A percentile compares a stretch with the other conserved stretches of the same genome.
phyloP scores from a whole-genome alignment of 1,284 basidiomycete species.

The Microstroma glucosiphilum region DNA sequence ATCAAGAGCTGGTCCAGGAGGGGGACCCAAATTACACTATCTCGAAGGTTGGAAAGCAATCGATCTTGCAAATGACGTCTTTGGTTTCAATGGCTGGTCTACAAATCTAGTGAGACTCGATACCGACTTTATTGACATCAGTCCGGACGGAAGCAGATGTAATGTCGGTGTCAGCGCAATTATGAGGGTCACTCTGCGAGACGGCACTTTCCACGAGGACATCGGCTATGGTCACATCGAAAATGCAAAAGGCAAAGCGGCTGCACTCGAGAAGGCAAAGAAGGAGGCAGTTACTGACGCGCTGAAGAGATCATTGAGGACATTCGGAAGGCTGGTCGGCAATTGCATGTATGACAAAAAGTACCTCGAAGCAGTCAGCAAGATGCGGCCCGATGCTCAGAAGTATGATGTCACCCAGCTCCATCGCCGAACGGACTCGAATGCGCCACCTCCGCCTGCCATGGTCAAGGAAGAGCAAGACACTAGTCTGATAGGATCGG shows the following conservation, averaged over 20 bases:
- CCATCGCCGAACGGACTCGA: not conserved
- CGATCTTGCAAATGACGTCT: slow-evolving; percentile 84
- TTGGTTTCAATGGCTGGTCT: slow-evolving; percentile 97
- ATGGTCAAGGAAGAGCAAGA: not conserved
- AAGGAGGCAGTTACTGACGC: slow-evolving; percentile 96
- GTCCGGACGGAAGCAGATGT: slow-evolving; percentile 54
- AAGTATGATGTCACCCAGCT: slow-evolving; percentile 1
- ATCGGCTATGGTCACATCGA: slow-evolving; percentile 77
- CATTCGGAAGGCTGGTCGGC: slow-evolving; percentile 64
- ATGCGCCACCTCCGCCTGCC: not conserved
- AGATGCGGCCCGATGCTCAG: slow-evolving; percentile 9
- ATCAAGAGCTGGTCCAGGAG: slow-evolving; percentile 75
- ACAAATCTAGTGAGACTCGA: slow-evolving; percentile 72
- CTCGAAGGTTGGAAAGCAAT: slow-evolving; percentile 83
- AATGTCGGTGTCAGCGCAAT: slow-evolving; percentile 77
- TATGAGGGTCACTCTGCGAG: slow-evolving; percentile 76
- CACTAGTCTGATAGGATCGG: not conserved
- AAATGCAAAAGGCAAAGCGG: slow-evolving; percentile 75
- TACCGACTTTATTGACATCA: slow-evolving; percentile 56
- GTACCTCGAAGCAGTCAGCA: slow-evolving; percentile 1
- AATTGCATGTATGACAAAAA: slow-evolving; percentile 19
- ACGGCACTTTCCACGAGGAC: slow-evolving; percentile 78
- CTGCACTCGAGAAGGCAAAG: slow-evolving; percentile 91
- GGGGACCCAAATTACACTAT: slow-evolving; percentile 71
- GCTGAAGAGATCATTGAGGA: slow-evolving; percentile 79